Evolutionary conservation across 345 rosid species (phyloP), one percentile per base, ranked within the genome.

Genomic region (Erucastrum elatum): DNA sequence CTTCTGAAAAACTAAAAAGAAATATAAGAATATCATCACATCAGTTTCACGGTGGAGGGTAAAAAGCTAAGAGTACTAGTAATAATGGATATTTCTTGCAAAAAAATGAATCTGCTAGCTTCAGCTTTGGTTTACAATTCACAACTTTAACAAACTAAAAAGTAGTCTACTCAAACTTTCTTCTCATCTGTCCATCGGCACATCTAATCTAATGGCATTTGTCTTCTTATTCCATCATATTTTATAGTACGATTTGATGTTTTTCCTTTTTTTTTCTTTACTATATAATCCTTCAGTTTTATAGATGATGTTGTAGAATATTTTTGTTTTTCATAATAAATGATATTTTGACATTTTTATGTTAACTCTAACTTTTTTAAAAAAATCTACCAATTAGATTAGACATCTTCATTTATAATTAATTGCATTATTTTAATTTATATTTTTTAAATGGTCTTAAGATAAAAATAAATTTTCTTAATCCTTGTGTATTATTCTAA

Each of bases 161-260:
- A 16, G 26, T 73, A 46, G 78, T 79, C 82, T 68, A 37, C 64
- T 79, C 82, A 74, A 74, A 53, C 69, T 53, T 80, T 78, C 55
- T 75, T 80, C 82, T 69, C 79, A 74, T 53, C 79, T 80, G 82
- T 80, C 82, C 67, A 80, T 80, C 82, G 31, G 49, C 71, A 74
- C 85, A 78, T 86, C 87, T 39, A 68, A 64, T 85, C 10, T 7
- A 39, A 39, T 39, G 7, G 2, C 8, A 8, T 39, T 9, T 39
- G 8, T 68, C 71, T 80, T 69, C 37, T 79, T 46, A 64, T 51
- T 62, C 65, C 62, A 74, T 75, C 71, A 74, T 80, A 53, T 74
- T 53, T 53, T 64, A 9, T 55, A 17, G 71, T 80, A 80, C 71
- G 1, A 62, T 60, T 73, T 25, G 66, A 16, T 2, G 51, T 33